Conservation (phyloP, 106 monocot species). For the Chionographis japonica region DNA sequence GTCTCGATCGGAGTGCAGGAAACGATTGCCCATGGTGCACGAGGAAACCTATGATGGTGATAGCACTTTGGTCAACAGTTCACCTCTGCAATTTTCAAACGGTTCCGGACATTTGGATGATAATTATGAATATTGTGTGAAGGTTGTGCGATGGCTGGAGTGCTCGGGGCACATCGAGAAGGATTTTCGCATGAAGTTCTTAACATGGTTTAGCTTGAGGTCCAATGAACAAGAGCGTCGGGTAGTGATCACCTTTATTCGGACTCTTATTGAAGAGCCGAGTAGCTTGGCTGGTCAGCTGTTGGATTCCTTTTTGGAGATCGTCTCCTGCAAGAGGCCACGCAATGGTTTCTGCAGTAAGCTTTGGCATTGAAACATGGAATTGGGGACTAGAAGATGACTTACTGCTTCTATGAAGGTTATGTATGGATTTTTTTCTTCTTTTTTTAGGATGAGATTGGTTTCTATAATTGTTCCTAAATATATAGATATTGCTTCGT, state of each 20-base stretch:
- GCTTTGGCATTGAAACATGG: conserved; percentile 62
- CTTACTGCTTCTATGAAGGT: not conserved
- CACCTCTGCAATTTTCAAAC: conserved; percentile 29
- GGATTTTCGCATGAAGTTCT: conserved; percentile 87
- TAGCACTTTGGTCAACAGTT: conserved; percentile 54
- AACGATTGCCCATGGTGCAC: conserved; percentile 9
- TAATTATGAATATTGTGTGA: conserved; percentile 85
- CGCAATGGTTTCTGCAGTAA: conserved; percentile 73
- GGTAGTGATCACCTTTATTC: conserved; percentile 82
- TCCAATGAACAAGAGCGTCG: conserved; percentile 82
- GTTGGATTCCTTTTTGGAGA: conserved; percentile 75
- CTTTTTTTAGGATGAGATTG: too few species aligned
- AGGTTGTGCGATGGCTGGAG: conserved; percentile 83
- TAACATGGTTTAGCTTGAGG: conserved; percentile 92
- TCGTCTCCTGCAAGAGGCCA: conserved; percentile 62
- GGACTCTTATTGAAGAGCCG: conserved; percentile 81
- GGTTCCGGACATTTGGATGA: conserved; percentile 65
- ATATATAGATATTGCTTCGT: too few species aligned
- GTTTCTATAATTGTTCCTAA: too few species aligned
- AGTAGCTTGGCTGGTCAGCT: conserved; percentile 80
- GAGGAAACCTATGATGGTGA: conserved; percentile 56
- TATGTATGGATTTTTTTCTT: too few species aligned
- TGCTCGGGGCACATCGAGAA: conserved; percentile 74
- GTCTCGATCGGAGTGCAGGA: conserved; percentile 43
- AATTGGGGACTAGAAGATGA: not conserved